Evolutionary conservation across 108 stramenopile species (phyloP).

Genomic region (Epipyxis sp.): DNA sequence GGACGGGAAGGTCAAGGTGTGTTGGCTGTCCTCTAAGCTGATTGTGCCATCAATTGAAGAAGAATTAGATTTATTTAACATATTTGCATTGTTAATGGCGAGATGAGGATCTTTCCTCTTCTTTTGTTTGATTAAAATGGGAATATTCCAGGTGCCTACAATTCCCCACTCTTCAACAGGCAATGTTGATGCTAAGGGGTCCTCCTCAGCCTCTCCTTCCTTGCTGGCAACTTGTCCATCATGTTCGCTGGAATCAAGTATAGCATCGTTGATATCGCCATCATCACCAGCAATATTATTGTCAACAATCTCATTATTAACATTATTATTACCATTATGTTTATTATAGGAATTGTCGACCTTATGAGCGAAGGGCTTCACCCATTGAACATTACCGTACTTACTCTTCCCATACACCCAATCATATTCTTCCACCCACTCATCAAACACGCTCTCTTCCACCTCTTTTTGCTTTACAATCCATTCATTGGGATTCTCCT

Average conservation of each 20-base stretch:
- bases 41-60: neutral
- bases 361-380: neutral
- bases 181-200: neutral
- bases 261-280: neutral
- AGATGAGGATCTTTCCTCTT: neutral
- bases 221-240: neutral
- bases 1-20: neutral
- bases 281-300: neutral
- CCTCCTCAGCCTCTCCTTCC: neutral
- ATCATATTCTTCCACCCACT: slow-evolving; percentile 18
- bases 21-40: too few species aligned
- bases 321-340: neutral
- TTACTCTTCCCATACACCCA: neutral
- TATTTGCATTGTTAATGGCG: neutral
- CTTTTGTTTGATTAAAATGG: neutral
- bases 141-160: neutral
- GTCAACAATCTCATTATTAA: neutral
- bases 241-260: too few species aligned
- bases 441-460: neutral
- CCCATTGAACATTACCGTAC: neutral
- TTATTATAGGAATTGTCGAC: neutral
- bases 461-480: neutral
- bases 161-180: slow-evolving; percentile 25
- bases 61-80: neutral
- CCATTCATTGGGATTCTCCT: neutral